phyloP scores from a whole-genome alignment of 2,329 filamentous ascomycete genomes.

The Thielaviopsis ethacetica region DNA sequence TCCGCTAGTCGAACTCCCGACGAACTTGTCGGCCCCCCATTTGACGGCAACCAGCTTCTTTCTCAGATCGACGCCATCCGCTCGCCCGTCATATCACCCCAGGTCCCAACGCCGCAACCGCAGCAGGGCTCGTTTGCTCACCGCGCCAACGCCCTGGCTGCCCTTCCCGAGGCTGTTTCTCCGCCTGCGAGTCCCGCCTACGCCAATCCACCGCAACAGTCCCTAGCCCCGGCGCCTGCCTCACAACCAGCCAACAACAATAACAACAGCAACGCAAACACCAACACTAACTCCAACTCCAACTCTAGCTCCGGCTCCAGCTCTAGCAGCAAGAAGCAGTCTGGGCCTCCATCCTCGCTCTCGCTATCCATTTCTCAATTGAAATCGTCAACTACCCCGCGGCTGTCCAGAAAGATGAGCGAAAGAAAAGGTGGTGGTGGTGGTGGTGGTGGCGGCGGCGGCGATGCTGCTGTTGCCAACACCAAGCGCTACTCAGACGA shows the following conservation, averaged over 20 bases:
- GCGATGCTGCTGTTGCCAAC: conserved; percentile 32
- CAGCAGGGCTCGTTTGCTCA: conserved; percentile 8
- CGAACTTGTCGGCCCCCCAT: conserved; percentile 7
- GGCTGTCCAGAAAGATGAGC: conserved; percentile 37
- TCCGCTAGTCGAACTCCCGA: conserved; percentile 3
- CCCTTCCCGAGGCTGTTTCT: conserved; percentile 9
- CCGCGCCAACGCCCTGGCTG: conserved; percentile 10
- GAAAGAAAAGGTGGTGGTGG: conserved; percentile 27
- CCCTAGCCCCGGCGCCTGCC: neutral
- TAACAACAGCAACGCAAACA: neutral
- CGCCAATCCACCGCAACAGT: neutral
- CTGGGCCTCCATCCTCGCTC: conserved; percentile 49
- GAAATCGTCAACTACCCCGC: conserved; percentile 18
- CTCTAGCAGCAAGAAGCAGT: conserved; percentile 29
- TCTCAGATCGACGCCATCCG: conserved; percentile 8
- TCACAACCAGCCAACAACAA: neutral
- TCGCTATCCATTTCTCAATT: conserved; percentile 29
- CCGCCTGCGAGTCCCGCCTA: conserved; percentile 6
- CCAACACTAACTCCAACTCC: conserved; percentile 23
- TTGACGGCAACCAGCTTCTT: conserved; percentile 5
- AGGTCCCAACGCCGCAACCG: neutral
- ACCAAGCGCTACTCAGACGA: conserved; percentile 72
- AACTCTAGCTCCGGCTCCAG: conserved; percentile 29
- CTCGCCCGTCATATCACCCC: neutral
- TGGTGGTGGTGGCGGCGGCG: conserved; percentile 18